phyloP scores from a whole-genome alignment of 2,329 filamentous ascomycete genomes.

The Thermoascus crustaceus region DNA sequence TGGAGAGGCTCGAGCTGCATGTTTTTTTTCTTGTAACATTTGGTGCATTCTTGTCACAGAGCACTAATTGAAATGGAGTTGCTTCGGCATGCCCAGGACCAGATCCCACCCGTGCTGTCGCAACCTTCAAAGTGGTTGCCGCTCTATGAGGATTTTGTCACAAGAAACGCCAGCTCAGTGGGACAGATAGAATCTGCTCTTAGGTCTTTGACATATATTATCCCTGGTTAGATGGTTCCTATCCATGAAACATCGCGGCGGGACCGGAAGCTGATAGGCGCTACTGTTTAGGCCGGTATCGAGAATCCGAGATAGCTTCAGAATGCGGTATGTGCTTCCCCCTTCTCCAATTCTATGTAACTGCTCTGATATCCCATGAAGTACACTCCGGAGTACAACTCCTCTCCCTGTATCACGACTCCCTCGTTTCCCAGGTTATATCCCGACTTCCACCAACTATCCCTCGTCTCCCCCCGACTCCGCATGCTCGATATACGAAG shows the following conservation, averaged over 20 bases:
- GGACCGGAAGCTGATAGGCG: too few species aligned
- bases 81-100: slow-evolving; percentile 18
- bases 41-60: neutral
- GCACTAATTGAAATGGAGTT: slow-evolving; percentile 23
- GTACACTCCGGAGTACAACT: slow-evolving; percentile 83
- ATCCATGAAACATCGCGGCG: too few species aligned
- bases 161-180: slow-evolving; percentile 87
- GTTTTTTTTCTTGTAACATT: slow-evolving; percentile 4
- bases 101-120: slow-evolving; percentile 22
- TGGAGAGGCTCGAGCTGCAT: too few species aligned
- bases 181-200: slow-evolving; percentile 91
- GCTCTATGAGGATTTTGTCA: slow-evolving; percentile 65
- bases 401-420: slow-evolving; percentile 87
- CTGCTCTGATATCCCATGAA: slow-evolving; percentile 14
- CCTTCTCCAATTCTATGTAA: slow-evolving; percentile 10
- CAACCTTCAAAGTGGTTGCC: slow-evolving; percentile 33
- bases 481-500: slow-evolving; percentile 56
- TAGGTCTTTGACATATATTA: slow-evolving; percentile 89
- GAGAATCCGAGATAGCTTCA: slow-evolving; percentile 85
- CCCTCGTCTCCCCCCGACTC: slow-evolving; percentile 43
- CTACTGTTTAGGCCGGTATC: slow-evolving; percentile 33
- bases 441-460: slow-evolving; percentile 47
- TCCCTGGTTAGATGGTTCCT: slow-evolving; percentile 63
- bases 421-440: slow-evolving; percentile 62
- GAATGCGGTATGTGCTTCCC: slow-evolving; percentile 57